A percentile compares a stretch with the other conserved stretches of the same genome.
Evolutionary conservation across 83 land plant species (phyloP).

Genomic region (Picea abies): DNA sequence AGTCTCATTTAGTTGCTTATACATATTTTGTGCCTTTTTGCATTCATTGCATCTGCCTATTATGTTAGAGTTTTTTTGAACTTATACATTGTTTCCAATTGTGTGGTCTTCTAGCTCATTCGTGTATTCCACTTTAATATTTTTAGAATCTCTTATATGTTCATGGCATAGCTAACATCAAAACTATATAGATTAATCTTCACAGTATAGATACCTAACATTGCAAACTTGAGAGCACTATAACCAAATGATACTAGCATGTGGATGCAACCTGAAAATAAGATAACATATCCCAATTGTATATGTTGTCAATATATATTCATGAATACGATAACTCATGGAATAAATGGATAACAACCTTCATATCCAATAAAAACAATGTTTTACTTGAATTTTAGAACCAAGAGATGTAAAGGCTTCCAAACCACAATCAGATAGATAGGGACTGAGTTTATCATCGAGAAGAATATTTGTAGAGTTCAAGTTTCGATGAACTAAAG

Average conservation of each 20-base stretch:
- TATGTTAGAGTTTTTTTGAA: too few species aligned
- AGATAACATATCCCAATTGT: neutral
- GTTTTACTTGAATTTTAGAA: slow-evolving; percentile 60
- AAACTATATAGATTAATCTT: slow-evolving; percentile 88
- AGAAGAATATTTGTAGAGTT: slow-evolving; percentile 80
- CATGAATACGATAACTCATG: neutral
- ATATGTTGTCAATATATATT: neutral
- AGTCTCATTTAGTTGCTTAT: too few species aligned
- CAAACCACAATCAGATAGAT: slow-evolving; percentile 81
- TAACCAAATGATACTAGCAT: slow-evolving; percentile 59
- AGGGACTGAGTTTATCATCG: slow-evolving; percentile 63
- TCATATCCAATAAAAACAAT: neutral
- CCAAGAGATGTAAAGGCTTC: slow-evolving; percentile 51
- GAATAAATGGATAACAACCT: slow-evolving; percentile 1
- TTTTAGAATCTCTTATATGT: too few species aligned
- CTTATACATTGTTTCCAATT: too few species aligned
- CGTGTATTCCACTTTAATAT: too few species aligned
- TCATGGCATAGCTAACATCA: slow-evolving; percentile 35
- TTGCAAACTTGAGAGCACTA: slow-evolving; percentile 77
- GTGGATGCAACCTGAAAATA: slow-evolving; percentile 63
- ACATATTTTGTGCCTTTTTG: too few species aligned
- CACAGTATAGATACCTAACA: slow-evolving; percentile 70
- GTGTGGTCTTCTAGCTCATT: too few species aligned
- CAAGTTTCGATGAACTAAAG: slow-evolving; percentile 78
- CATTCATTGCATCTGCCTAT: too few species aligned